These are phyloP conservation scores for Maudiozyma pseudohumilis DNA, from an alignment of 805 yeast species.

Conservation along the genomic window DNA sequence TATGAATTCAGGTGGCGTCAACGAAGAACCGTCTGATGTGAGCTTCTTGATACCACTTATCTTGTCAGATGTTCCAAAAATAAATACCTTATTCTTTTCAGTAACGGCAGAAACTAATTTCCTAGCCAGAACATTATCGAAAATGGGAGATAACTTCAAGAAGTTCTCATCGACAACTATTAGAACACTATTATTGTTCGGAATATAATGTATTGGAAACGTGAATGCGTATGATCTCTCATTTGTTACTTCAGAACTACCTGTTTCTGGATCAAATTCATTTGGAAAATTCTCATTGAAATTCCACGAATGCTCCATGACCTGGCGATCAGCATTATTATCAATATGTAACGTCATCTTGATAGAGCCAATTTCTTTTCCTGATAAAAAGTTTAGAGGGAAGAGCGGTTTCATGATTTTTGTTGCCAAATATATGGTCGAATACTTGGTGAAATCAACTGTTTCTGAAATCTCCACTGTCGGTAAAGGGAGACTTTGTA, in stretches of 20 bases:
- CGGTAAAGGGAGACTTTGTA: constrained; percentile 26
- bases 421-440: constrained; percentile 16
- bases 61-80: constrained; percentile 25
- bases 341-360: constrained; percentile 6
- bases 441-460: constrained; percentile 10
- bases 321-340: background rate
- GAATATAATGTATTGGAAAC: constrained; percentile 15
- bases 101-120: constrained; percentile 16
- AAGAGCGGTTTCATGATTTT: constrained; percentile 23
- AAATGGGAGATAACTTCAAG: constrained; percentile 29
- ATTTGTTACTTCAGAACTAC: constrained; percentile 9
- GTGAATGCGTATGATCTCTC: constrained; percentile 6
- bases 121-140: constrained; percentile 24
- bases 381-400: constrained; percentile 11
- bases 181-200: constrained; percentile 12
- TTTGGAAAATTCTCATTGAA: constrained; percentile 23
- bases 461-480: constrained; percentile 15
- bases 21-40: constrained; percentile 18
- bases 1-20: constrained; percentile 53
- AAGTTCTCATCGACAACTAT: constrained; percentile 23
- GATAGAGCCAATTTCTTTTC: constrained; percentile 12
- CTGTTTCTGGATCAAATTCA: constrained; percentile 14
- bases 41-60: constrained; percentile 17
- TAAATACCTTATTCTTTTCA: constrained; percentile 29
- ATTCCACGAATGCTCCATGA: constrained; percentile 13